Conservation (phyloP, 1,284 basidiomycete species). For the Exsudoporus floridanus region DNA sequence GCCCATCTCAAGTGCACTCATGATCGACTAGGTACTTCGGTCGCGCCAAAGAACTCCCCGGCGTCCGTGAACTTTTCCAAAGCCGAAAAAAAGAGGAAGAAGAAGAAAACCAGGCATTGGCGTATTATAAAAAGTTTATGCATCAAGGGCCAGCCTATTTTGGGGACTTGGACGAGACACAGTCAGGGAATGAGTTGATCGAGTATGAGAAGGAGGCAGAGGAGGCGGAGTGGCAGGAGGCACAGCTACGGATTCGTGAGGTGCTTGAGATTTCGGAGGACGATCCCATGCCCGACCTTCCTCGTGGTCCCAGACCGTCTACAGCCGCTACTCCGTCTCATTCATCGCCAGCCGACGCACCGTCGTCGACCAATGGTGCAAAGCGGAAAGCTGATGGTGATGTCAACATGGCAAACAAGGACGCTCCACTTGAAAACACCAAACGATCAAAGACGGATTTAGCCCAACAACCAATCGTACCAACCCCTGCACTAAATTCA, state of each 20-base stretch:
- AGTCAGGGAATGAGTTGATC: constrained; percentile 59
- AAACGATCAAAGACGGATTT: constrained; percentile 24
- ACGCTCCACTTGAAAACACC: constrained; percentile 15
- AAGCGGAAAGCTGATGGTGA: constrained; percentile 57
- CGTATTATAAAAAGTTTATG: constrained; percentile 86
- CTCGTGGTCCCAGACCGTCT: constrained; percentile 28
- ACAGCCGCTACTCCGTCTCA: constrained; percentile 24
- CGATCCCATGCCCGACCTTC: constrained; percentile 52
- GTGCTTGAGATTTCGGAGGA: constrained; percentile 55
- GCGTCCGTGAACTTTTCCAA: constrained; percentile 91
- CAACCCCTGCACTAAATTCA: constrained; percentile 25
- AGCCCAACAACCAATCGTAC: constrained; percentile 4
- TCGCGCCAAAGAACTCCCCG: constrained; percentile 93
- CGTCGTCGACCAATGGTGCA: constrained; percentile 23
- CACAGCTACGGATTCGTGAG: constrained; percentile 55
- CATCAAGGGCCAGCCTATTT: constrained; percentile 89
- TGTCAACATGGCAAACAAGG: constrained; percentile 34
- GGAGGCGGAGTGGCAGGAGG: constrained; percentile 79
- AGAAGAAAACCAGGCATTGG: constrained; percentile 75
- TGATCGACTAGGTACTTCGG: constrained; percentile 81
- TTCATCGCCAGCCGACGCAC: constrained; percentile 17
- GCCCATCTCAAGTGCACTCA: neutral
- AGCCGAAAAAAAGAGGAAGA: constrained; percentile 81
- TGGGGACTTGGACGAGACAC: constrained; percentile 85
- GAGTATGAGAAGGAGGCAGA: constrained; percentile 73